Evolutionary conservation across 2,329 filamentous ascomycete species (phyloP), one percentile per base, ranked within the genome.

Genomic region (Aspergillus ibericus): DNA sequence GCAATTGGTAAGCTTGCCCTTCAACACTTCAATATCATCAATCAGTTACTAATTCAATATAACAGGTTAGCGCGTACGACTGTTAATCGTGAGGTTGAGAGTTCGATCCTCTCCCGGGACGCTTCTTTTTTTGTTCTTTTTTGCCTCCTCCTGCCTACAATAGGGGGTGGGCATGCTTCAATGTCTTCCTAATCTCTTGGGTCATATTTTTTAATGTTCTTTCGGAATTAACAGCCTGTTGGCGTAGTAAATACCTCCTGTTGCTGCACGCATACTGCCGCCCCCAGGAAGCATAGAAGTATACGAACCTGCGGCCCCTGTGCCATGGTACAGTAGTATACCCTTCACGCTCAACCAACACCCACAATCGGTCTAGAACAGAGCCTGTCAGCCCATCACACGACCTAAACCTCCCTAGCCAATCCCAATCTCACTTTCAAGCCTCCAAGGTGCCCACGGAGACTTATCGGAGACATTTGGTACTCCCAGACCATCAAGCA

Each of bases 381-480:
- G 4, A 16, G 2, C 16, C 0, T 1, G 10, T 18, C 12, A 38
- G 18, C 13, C 16, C 4, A 22, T 16, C 20, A 38, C 27, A 22
- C 32, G 3, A 32, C 29, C 29, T 10, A 32, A 15, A 6, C 7
- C 4, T n/a, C n/a, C n/a, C n/a, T n/a, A 29, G 13, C 13, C 35
- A 8, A 27, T 29, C 15, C 16, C 15, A 10, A 32, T 32, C 29
- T 9, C 29, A 32, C 9, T 9, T 9, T 3, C 7, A 32, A 12
- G 25, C 6, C 54, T 25, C 15, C 34, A 38, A 44, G 46, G 16
- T 51, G 49, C 48, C 35, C 55, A 20, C 60, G 60, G 60, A 60
- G 55, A 62, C 50, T 58, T 62, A 15, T 60, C 58, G 60, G 60
- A 60, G 29, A 62, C 60, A 32, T 58, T n/a, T n/a, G n/a, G n/a